Base-by-base conservation (phyloP, 148 eudicot genomes). In the Vaccinium myrtillus region DNA sequence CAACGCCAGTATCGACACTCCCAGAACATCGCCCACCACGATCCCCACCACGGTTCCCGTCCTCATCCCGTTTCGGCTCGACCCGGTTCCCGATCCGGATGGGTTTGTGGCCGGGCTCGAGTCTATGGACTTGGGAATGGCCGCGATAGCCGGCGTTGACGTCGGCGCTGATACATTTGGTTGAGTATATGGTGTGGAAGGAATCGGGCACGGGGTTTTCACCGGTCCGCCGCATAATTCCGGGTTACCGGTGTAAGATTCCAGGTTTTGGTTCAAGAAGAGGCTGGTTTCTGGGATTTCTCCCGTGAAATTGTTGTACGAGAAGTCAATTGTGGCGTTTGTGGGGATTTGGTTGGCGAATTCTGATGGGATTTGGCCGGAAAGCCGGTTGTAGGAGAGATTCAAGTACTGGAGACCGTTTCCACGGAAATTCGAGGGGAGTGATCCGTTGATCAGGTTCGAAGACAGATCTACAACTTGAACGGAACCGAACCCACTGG, bases 91-190 rank as follows among this genome's bases (percentile, higher is more conserved):
- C 12, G 82, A 13, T 48, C 30, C 83, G 0, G 86, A 53, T 8
- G 95, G 89, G 5, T 82, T 50, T 12, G 80, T 83, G 1, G 75
- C 90, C 49, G 88, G 89, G 18, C 43, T 30, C 0, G 94, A 90
- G 43, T 87, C 81, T 16, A 85, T 69, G 75, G 88, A 75, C 25
- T 90, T 93, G 1, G 98, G 98, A 27, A 95, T 92, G 8, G 94
- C 98, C 16, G 98, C 98, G 9, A 94, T 85, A 25, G 98, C 98
- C 12, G 98, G 98, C 0, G 98, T 90, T 0, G 97, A 90, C 23
- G 82, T 75, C 23, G 91, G 82, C 11, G 65, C 79, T 4, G 88
- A 71, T 16, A 67, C 88, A 36, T 87, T 85, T 1, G 91, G 91
- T 11, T 49, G 59, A 15, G 84, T 75, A 0, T 91, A 84, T 2